Evolutionary conservation across 2,329 filamentous ascomycete genomes (phyloP).

Genomic region (Botrytis medusae): DNA sequence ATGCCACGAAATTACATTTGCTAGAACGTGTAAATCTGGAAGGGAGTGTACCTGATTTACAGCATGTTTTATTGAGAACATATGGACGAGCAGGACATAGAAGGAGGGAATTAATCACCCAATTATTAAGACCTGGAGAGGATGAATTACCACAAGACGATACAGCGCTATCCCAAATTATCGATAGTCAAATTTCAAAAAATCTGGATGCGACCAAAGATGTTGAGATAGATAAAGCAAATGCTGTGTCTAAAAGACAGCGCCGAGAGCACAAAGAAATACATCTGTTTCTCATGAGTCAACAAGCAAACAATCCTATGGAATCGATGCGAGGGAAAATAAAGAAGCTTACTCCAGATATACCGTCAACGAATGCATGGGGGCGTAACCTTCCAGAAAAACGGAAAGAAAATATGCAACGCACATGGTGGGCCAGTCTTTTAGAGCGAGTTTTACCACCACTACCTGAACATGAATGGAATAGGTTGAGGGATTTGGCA

Average conservation of each 20-base stretch:
- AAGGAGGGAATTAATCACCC: constrained; percentile 49
- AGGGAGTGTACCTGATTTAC: constrained; percentile 50
- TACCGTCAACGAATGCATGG: constrained; percentile 52
- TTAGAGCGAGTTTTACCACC: constrained; percentile 55
- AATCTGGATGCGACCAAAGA: background rate
- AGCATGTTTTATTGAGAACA: constrained; percentile 48
- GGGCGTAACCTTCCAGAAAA: constrained; percentile 46
- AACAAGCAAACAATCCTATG: constrained; percentile 27
- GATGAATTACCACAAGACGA: constrained; percentile 45
- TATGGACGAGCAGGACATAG: constrained; percentile 56
- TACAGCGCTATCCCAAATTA: constrained; percentile 42
- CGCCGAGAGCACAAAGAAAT: constrained; percentile 10
- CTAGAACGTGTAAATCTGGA: constrained; percentile 53
- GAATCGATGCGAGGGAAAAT: constrained; percentile 19
- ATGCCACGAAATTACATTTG: constrained; percentile 26
- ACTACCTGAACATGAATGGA: constrained; percentile 54
- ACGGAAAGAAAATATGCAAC: constrained; percentile 46
- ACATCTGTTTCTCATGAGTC: constrained; percentile 24
- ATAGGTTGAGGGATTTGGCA: constrained; percentile 51
- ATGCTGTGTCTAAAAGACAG: background rate
- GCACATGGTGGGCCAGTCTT: constrained; percentile 49
- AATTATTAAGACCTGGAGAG: constrained; percentile 40
- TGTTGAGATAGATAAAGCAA: background rate
- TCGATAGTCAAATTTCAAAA: constrained; percentile 21
- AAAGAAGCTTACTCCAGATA: constrained; percentile 35